Evolutionary conservation across 345 rosid species (phyloP).

Genomic region (Firmiana major): DNA sequence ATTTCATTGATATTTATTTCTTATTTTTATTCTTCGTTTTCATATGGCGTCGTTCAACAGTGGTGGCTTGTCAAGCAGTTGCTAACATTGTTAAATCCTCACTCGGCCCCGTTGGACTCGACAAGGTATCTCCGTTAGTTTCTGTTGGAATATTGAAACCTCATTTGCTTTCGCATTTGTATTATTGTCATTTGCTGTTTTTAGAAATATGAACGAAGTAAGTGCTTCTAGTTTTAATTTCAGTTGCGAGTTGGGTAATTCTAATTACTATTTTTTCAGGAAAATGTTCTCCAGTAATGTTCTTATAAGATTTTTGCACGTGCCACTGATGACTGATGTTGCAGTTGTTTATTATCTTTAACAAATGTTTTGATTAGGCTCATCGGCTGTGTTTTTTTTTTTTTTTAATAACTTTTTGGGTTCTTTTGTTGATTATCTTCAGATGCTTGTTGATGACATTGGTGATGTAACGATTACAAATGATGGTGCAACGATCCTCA

Average conservation of each 20-base stretch:
- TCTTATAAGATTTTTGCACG: not conserved
- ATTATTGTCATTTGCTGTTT: not conserved
- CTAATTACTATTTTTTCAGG: not conserved
- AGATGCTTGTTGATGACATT: slow-evolving; percentile 97
- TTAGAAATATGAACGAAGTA: not conserved
- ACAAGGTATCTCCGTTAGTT: slow-evolving; percentile 50
- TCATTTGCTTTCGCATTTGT: not conserved
- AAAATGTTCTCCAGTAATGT: not conserved
- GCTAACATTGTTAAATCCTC: slow-evolving; percentile 92
- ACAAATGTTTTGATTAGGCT: not conserved
- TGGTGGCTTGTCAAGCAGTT: slow-evolving; percentile 90
- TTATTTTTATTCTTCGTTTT: not conserved
- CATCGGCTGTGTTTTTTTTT: not conserved
- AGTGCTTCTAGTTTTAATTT: not conserved
- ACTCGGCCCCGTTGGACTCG: slow-evolving; percentile 94
- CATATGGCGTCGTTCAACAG: slow-evolving; percentile 26
- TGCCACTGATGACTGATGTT: not conserved
- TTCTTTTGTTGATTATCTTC: not conserved
- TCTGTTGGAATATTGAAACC: not conserved
- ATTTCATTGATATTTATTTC: not conserved
- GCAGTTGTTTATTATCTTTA: not conserved
- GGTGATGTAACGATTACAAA: slow-evolving; percentile 91
- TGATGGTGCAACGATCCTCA: slow-evolving; percentile 90
- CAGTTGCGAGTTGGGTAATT: not conserved
- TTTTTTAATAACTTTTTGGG: not conserved